These are phyloP conservation scores for Candida alai DNA, from an alignment of 805 yeast genomes.

Conservation along the genomic window DNA sequence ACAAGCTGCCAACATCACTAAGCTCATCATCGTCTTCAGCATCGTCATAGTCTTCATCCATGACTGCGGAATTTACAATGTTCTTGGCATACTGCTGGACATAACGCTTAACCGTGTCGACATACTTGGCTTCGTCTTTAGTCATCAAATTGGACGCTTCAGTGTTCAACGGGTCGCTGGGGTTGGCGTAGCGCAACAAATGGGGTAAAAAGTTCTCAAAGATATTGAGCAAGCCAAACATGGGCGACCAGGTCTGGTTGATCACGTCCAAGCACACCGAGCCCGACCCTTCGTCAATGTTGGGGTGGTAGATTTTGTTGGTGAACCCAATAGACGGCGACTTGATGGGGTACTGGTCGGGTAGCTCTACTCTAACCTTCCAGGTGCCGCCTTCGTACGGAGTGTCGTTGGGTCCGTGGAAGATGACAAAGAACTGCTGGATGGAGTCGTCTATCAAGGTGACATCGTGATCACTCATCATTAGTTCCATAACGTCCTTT, in stretches of 20 bases:
- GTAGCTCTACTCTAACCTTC: constrained; percentile 89
- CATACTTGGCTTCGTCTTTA: constrained; percentile 63
- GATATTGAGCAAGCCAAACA: constrained; percentile 87
- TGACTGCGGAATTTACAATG: constrained; percentile 39
- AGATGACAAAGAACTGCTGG: constrained; percentile 83
- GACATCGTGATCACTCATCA: constrained; percentile 93
- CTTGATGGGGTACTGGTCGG: constrained; percentile 92
- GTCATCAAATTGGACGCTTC: constrained; percentile 81
- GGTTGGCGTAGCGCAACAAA: constrained; percentile 84
- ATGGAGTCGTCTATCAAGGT: constrained; percentile 67
- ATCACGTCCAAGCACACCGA: constrained; percentile 94
- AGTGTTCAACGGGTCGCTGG: constrained; percentile 88
- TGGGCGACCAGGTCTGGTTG: constrained; percentile 97
- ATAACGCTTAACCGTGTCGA: constrained; percentile 65
- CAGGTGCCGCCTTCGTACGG: constrained; percentile 89
- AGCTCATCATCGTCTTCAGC: constrained; percentile 37
- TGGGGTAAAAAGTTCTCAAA: constrained; percentile 94
- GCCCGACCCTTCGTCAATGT: constrained; percentile 87
- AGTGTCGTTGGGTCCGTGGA: constrained; percentile 76
- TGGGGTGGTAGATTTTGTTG: constrained; percentile 91
- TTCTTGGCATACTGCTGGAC: constrained; percentile 60
- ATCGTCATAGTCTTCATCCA: constrained; percentile 29
- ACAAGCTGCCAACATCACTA: constrained; percentile 48
- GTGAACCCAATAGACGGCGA: constrained; percentile 94
- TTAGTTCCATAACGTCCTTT: constrained; percentile 93